Base-by-base conservation (phyloP, 345 rosid genomes). In the Euphorbia lathyris region DNA sequence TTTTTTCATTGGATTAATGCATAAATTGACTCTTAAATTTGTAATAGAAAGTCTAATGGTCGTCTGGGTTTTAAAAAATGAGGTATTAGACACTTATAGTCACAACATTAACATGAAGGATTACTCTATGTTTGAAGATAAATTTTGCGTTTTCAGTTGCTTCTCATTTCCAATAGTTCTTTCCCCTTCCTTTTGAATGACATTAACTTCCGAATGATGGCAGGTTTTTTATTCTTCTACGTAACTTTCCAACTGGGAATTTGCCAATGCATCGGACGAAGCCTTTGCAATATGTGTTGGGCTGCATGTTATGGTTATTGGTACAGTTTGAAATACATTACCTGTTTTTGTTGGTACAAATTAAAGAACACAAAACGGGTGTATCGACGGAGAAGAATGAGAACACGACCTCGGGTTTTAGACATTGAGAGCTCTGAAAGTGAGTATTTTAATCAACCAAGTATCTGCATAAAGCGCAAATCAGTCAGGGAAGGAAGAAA, bases 231-330 rank as follows among this genome's bases (percentile, higher is more conserved):
- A 77, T 88, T 90, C 87, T 73, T 86, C 77, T 88, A 86, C 66
- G 83, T 86, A 19, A 57, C 87, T 65, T 84, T 86, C 87, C 83
- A 87, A 81, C 53, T 90, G 67, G 96, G 96, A 23, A 83, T 90
- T n/a, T 90, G 84, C 79, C 90, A 52, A 12, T 67, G 60, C 57
- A 65, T 86, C 17, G 78, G 70, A 43, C 87, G 75, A 83, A 83
- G 90, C 85, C 80, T 92, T 11, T 86, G 93, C 66, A 88, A 84
- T 72, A 84, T 90, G 85, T 84, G 87, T n/a, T 92, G 87, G 82
- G 83, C 83, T 20, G 86, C 80, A 6, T 90, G 90, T 42, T 81
- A 77, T 16, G 68, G 83, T 0, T 88, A 87, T 72, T 92, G 92
- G 84, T 73, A 23, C 13, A 83, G 87, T 2, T 32, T 88, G 9